Evolutionary conservation across 805 yeast species (phyloP), one percentile per base, ranked within the genome.

Genomic region (Candida maris): DNA sequence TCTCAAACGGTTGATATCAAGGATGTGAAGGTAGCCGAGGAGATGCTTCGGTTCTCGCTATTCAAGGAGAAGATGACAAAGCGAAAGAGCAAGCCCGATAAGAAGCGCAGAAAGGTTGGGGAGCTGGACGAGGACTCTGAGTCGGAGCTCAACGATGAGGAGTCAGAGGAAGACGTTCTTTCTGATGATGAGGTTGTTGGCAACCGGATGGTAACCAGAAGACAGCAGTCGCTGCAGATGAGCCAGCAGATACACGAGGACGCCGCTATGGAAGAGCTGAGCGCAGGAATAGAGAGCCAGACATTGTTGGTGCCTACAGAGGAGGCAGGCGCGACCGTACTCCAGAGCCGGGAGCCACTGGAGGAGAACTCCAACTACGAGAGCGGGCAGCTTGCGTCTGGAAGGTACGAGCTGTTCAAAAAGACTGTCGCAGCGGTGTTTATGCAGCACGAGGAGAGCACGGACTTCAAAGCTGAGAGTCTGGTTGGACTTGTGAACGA

Each of bases 11-110:
- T 93, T 13, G 86, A 81, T 21, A 71, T 73, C 15, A 71, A 71
- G 45, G 98, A 93, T 61, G 95, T 96, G 2, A 64, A 70, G 45
- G 82, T 85, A 25, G 98, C 98, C 4, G 91, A 86, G 49, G 81
- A 81, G 49, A 62, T 93, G 54, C 68, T 93, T 46, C 75, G 95
- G 53, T 93, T 75, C 59, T 91, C 97, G 0, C 67, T 93, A 46
- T 84, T 89, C 70, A 82, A 82, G 58, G 95, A 86, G 57, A 46
- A 46, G 12, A 43, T 46, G 53, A 67, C 70, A 44, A 54, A 44
- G 45, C 61, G 44, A 58, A 61, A 50, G 58, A 65, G 42, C 51
- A 48, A 10, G 51, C 58, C 60, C 5, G 52, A 54, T 56, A 66
- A 50, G 65, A 62, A 35, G 62, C 65, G 35, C 67, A 68, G 49